Evolutionary conservation across 345 rosid species (phyloP), one percentile per base, ranked within the genome.

Genomic region (Linum lewisii): DNA sequence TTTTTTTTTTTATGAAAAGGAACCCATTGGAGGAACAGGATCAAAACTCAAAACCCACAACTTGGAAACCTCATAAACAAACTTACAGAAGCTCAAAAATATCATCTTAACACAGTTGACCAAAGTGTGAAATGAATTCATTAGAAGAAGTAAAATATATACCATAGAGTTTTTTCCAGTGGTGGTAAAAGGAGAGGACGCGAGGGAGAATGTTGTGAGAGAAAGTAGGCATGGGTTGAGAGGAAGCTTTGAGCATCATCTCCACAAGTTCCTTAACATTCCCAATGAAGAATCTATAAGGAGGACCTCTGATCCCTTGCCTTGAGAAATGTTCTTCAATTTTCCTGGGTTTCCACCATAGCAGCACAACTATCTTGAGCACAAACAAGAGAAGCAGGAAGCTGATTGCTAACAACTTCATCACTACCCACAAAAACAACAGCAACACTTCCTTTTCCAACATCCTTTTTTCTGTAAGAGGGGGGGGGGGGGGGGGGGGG

Each of bases 121-220:
- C n/a, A n/a, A 19, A 9, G 1, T 15, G 6, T 20, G 15, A 52
- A 21, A 10, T 4, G 14, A 51, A 51, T 3, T 14, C 3, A 51
- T 4, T 1, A n/a, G 21, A 16, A 11, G 54, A 14, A 51, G 19
- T 3, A 16, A 51, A 19, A 7, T 6, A 51, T 24, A 56, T 72
- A 93, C 99, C 99, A 52, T 93, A 89, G 67, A 89, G 82, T 77
- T 93, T 93, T 74, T 84, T 82, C 99, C 99, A 93, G 68, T 93
- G 92, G 62, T 89, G 95, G 66, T 93, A 93, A 51, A 93, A 89
- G 36, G 99, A 73, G 66, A 93, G 92, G 51, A 93, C 99, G 54
- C 99, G 67, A 21, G 99, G 99, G 21, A 93, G 94, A 44, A 93
- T 93, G 78, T 93, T 89, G 80, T 93, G 99, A n/a, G 97, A 93